Evolutionary conservation across 257 asterid genomes (phyloP).

Genomic region (Linaria vulgaris): DNA sequence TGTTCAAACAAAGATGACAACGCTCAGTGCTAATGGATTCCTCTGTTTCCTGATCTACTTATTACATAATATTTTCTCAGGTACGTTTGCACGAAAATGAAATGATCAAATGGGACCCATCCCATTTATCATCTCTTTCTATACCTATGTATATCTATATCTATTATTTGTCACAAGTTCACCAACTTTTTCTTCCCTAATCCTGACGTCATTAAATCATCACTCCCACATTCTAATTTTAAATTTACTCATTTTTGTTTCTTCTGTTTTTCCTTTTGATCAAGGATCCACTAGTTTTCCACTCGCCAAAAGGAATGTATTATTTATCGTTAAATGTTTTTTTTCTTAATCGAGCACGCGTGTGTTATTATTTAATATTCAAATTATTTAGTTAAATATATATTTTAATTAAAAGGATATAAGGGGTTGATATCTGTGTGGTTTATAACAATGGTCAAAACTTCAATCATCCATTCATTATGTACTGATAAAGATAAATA

Average conservation of each 20-base stretch:
- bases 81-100: slow-evolving; percentile 15
- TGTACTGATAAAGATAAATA: slow-evolving; percentile 24
- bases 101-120: slow-evolving; percentile 13
- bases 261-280: slow-evolving; percentile 18
- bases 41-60: background rate
- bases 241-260: background rate
- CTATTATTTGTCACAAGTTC: slow-evolving; percentile 2
- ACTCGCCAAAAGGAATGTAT: slow-evolving; percentile 22
- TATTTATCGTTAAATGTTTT: background rate
- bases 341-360: background rate
- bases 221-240: slow-evolving; percentile 27
- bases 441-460: slow-evolving; percentile 47
- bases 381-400: background rate
- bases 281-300: slow-evolving; percentile 39
- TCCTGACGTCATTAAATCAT: slow-evolving; percentile 31
- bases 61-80: slow-evolving; percentile 1
- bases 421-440: slow-evolving; percentile 24
- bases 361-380: background rate
- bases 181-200: background rate
- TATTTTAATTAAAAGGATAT: background rate
- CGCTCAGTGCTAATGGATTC: slow-evolving; percentile 3
- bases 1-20: background rate
- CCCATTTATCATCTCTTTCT: background rate
- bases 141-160: background rate
- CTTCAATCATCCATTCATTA: slow-evolving; percentile 58